A percentile compares a stretch with the other conserved stretches of the same genome.
These are phyloP conservation scores for Zizania latifolia DNA, from an alignment of 176 grass and related monocot genomes.

Conservation along the genomic window DNA sequence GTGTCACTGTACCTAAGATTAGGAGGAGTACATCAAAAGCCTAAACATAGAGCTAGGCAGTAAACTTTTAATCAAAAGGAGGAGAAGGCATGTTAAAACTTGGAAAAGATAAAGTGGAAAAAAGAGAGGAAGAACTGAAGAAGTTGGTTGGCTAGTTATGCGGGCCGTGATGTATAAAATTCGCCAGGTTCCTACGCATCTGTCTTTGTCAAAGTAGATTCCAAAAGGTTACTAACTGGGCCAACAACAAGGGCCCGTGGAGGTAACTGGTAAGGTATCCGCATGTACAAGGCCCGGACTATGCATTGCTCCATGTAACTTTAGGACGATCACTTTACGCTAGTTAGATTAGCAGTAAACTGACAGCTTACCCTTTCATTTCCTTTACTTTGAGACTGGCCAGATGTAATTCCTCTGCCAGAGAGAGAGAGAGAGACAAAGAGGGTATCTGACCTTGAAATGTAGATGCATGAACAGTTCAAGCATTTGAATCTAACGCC, in stretches of 20 bases:
- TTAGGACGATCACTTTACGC: too few species aligned
- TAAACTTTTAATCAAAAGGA: conserved; percentile 48
- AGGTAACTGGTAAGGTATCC: too few species aligned
- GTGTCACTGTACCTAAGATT: conserved; percentile 25
- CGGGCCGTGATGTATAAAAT: conserved; percentile 26
- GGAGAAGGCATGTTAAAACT: conserved; percentile 16
- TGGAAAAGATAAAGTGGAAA: conserved; percentile 31
- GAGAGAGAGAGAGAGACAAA: too few species aligned
- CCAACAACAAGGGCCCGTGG: conserved; percentile 32
- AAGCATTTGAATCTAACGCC: too few species aligned
- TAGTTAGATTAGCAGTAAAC: too few species aligned
- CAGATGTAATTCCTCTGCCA: not conserved
- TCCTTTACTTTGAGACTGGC: not conserved
- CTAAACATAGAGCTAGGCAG: too few species aligned
- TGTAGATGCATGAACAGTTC: not conserved
- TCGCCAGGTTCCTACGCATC: not conserved
- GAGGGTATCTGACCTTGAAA: too few species aligned
- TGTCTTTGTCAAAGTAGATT: conserved; percentile 41
- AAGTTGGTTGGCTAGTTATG: conserved; percentile 15
- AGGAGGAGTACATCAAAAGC: conserved; percentile 38
- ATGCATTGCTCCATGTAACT: not conserved
- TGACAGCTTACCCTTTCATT: not conserved
- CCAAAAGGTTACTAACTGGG: conserved; percentile 28
- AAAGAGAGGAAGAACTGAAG: not conserved
- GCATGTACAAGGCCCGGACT: conserved; percentile 17